phyloP scores from a whole-genome alignment of 768 basidiomycete species.

The Solioccasus polychromus region DNA sequence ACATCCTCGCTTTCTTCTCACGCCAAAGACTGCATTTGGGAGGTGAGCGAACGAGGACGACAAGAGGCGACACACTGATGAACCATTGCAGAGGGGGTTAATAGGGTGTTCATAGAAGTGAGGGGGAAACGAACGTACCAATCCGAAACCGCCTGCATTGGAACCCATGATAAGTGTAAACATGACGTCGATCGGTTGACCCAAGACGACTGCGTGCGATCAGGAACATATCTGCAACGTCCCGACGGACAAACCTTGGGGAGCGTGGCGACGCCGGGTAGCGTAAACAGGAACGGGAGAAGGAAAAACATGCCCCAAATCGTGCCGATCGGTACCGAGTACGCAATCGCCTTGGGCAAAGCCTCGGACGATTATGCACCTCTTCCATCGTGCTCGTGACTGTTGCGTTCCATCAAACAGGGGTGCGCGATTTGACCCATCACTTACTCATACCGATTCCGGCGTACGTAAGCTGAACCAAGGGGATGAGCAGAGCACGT shows the following conservation, averaged over 20 bases:
- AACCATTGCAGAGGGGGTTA: slow-evolving; percentile 33
- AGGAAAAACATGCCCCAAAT: slow-evolving; percentile 52
- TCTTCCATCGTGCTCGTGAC: slow-evolving; percentile 69
- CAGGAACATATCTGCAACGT: slow-evolving; percentile 1
- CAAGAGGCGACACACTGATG: slow-evolving; percentile 40
- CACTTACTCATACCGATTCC: slow-evolving; percentile 60
- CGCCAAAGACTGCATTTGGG: slow-evolving; percentile 44
- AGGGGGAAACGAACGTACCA: too few relatives aligned
- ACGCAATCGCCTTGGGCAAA: slow-evolving; percentile 53
- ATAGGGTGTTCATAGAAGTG: slow-evolving; percentile 20
- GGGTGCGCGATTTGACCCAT: background rate
- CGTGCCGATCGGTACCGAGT: slow-evolving; percentile 52
- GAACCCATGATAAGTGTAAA: slow-evolving; percentile 63
- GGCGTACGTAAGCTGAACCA: slow-evolving; percentile 49
- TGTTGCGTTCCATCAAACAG: slow-evolving; percentile 18
- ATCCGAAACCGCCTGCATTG: slow-evolving; percentile 57
- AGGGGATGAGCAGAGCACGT: background rate
- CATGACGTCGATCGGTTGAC: slow-evolving; percentile 63
- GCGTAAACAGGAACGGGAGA: slow-evolving; percentile 62
- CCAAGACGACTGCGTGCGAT: slow-evolving; percentile 44
- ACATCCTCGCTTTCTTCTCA: too few relatives aligned
- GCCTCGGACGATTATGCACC: slow-evolving; percentile 52
- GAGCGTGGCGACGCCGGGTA: slow-evolving; percentile 54
- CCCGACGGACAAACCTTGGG: slow-evolving; percentile 37
- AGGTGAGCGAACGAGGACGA: background rate